Percentiles rank a stretch among this genome's conserved stretches.
phyloP scores from a whole-genome alignment of 306 rosid species.

The Gillenia trifoliata region DNA sequence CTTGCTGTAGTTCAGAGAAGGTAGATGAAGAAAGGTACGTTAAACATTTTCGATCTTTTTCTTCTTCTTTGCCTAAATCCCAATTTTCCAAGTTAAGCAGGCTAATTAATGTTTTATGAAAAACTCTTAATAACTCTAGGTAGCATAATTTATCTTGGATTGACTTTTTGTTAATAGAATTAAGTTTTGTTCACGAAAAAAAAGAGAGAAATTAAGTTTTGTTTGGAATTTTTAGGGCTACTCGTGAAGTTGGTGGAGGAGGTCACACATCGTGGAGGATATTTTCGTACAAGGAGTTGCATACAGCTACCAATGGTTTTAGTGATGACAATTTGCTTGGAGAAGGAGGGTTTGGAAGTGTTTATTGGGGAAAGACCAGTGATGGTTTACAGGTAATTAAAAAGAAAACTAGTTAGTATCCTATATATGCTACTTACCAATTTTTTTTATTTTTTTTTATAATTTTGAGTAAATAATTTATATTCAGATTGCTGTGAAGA shows the following conservation, averaged over 20 bases:
- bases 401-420: not conserved
- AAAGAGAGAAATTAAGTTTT: not conserved
- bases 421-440: not conserved
- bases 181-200: not conserved
- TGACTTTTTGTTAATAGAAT: not conserved
- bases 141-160: not conserved
- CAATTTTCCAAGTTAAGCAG: not conserved
- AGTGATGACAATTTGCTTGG: conserved; percentile 73
- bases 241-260: conserved; percentile 23
- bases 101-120: not conserved
- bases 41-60: not conserved
- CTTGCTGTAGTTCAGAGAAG: conserved; percentile 56
- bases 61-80: not conserved
- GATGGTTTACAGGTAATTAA: conserved; percentile 62
- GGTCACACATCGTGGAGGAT: conserved; percentile 66
- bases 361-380: conserved; percentile 73
- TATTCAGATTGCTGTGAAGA: conserved; percentile 85
- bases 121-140: not conserved
- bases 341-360: conserved; percentile 92
- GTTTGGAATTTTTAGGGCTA: not conserved
- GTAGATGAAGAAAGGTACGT: conserved; percentile 64
- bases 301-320: conserved; percentile 76
- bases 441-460: not conserved
- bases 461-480: not conserved
- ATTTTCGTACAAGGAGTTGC: conserved; percentile 78